These are phyloP conservation scores for Ophiostoma perfectum DNA, from an alignment of 2,329 filamentous ascomycete species.

Conservation along the genomic window DNA sequence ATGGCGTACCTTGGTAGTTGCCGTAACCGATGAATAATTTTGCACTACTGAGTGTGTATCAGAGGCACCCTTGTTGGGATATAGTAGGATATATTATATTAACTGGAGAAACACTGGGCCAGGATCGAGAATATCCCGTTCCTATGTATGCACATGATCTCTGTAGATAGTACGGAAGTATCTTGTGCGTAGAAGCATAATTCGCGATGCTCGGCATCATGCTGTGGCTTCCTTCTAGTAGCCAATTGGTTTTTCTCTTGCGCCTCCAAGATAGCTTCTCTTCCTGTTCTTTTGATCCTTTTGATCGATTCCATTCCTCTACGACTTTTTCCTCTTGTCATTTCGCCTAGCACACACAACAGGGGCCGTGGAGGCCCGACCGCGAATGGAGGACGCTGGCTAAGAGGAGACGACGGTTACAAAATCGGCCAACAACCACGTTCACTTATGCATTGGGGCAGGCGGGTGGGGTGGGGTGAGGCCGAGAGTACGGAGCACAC, in stretches of 20 bases:
- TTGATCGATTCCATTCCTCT: background rate
- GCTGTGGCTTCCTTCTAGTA: background rate
- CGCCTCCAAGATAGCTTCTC: background rate
- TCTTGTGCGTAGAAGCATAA: background rate
- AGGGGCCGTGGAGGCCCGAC: constrained; percentile 1
- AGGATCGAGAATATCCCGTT: too few relatives aligned
- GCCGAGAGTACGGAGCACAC: background rate
- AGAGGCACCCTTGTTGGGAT: too few relatives aligned
- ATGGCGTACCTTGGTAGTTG: too few relatives aligned
- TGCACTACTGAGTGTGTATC: too few relatives aligned
- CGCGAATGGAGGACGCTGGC: background rate
- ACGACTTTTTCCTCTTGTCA: background rate
- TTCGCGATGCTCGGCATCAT: background rate
- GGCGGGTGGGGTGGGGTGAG: background rate
- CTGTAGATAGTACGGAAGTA: too few relatives aligned
- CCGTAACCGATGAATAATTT: too few relatives aligned
- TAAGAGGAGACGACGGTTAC: background rate
- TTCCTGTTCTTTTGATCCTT: too few relatives aligned
- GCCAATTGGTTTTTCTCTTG: background rate
- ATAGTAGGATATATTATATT: too few relatives aligned
- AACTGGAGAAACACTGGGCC: too few relatives aligned
- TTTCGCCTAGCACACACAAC: background rate
- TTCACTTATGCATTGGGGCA: background rate
- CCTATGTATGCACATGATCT: too few relatives aligned
- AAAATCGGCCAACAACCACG: background rate